Percentiles rank a stretch among this genome's conserved stretches.
phyloP scores from a whole-genome alignment of 148 eudicot species.

The Rhododendron simsii region DNA sequence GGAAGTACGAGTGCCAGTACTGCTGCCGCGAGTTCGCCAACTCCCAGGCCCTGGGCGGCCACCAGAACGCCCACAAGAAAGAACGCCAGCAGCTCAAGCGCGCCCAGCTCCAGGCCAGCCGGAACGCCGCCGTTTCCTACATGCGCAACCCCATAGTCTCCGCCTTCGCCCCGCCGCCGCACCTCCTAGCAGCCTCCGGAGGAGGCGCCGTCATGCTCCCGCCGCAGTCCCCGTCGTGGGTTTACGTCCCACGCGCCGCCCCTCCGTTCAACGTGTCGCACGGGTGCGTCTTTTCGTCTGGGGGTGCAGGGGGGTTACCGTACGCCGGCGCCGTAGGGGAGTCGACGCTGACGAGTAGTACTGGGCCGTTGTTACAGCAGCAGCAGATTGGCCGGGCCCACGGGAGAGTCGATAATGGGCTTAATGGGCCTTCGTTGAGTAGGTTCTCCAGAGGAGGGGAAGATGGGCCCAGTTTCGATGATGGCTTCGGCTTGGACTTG shows the following conservation, averaged over 20 bases:
- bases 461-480: constrained; percentile 60
- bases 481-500: constrained; percentile 70
- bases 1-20: constrained; percentile 87
- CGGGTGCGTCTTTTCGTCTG: constrained; percentile 47
- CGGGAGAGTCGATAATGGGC: constrained; percentile 28
- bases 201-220: constrained; percentile 20
- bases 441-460: constrained; percentile 40
- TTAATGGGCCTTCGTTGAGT: constrained; percentile 57
- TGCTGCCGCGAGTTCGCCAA: constrained; percentile 83
- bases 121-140: constrained; percentile 71
- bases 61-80: constrained; percentile 93
- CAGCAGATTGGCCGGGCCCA: constrained; percentile 14
- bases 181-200: constrained; percentile 41
- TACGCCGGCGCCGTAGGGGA: constrained; percentile 39
- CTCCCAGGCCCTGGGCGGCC: constrained; percentile 92
- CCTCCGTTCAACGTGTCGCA: constrained; percentile 64
- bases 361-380: constrained; percentile 21
- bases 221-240: constrained; percentile 43
- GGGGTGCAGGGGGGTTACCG: constrained; percentile 36
- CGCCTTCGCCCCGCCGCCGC: constrained; percentile 68
- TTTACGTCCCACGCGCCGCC: constrained; percentile 58
- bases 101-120: constrained; percentile 69
- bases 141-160: constrained; percentile 65
- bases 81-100: constrained; percentile 80
- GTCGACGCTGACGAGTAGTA: constrained; percentile 11